Base-by-base conservation (phyloP, 805 yeast genomes). In the Barnettozyma sucrosica region DNA sequence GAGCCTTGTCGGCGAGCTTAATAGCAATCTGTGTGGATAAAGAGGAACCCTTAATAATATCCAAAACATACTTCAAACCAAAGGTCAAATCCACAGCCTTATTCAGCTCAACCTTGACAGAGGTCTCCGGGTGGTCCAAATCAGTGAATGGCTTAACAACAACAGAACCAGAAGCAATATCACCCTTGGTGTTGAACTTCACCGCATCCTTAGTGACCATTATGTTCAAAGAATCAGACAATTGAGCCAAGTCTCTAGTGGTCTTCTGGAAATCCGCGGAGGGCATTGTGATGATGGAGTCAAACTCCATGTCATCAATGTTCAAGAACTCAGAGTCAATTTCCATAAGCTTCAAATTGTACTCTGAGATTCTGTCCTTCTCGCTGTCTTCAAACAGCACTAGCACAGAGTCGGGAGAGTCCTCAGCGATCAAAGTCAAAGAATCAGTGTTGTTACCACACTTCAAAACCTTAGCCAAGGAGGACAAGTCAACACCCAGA, bases 271-370 rank as follows among this genome's bases (percentile, higher is more conserved):
- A 89, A 61, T 92, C 98, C 23, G 76, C 59, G 21, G 96, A 74
- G 50, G 98, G 96, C 85, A 93, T 79, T 49, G 87, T 81, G 58
- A 93, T 76, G 52, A 85, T 81, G 34, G 93, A 81, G 63, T 88
- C 95, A 65, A 85, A 86, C 54, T 88, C 95, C 81, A 90, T 83
- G 58, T 89, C 98, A 58, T 95, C 98, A 64, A 93, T 87, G 59
- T 86, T 83, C 60, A 93, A 79, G 71, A 87, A 87, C 64, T 93
- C 98, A 45, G 95, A 87, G 66, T 93, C 98, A 56, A 93, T 89
- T 64, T 92, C 96, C 96, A 93, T 89, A 65, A 93, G 78, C 66
- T 89, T 89, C 65, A 93, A 77, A 43, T 85, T 78, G 69, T 86
- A 93, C 73, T 92, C 98, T 53, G 95, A 84, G 53, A 92, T 85